Conservation (phyloP, 352 stramenopile genomes). For the Phytophthora sansomeana region DNA sequence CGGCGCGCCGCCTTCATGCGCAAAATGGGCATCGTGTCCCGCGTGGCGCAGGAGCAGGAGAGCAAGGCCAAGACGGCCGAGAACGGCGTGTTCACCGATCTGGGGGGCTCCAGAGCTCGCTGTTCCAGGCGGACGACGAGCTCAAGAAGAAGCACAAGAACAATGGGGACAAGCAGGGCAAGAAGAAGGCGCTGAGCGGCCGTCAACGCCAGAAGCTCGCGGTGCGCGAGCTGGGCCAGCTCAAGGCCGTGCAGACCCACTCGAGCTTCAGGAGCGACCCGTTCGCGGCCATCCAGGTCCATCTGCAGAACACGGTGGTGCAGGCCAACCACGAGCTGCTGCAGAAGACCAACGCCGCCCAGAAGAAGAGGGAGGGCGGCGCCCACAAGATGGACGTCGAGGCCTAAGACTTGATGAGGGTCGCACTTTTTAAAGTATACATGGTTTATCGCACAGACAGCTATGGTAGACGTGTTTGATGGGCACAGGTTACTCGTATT, state of each 20-base stretch:
- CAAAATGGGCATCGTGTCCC: slow-evolving; percentile 87
- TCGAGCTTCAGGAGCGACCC: slow-evolving; percentile 82
- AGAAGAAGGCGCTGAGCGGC: slow-evolving; percentile 76
- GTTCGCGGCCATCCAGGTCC: slow-evolving; percentile 87
- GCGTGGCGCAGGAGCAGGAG: slow-evolving; percentile 64
- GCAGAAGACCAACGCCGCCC: slow-evolving; percentile 44
- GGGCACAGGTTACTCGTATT: no score
- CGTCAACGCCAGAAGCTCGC: slow-evolving; percentile 87
- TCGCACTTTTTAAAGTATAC: slow-evolving; percentile 24
- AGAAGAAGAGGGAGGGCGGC: slow-evolving; percentile 31
- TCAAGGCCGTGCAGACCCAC: slow-evolving; percentile 88
- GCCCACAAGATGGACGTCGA: slow-evolving; percentile 54
- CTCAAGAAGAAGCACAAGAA: slow-evolving; percentile 37
- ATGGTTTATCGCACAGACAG: slow-evolving; percentile 9
- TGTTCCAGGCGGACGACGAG: slow-evolving; percentile 68
- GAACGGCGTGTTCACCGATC: slow-evolving; percentile 71
- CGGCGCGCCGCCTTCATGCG: slow-evolving; percentile 82
- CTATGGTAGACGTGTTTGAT: no score
- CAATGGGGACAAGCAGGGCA: slow-evolving; percentile 27
- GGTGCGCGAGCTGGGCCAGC: slow-evolving; percentile 82
- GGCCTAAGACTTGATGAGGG: slow-evolving; percentile 9
- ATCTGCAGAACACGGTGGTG: slow-evolving; percentile 89
- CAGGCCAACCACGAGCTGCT: slow-evolving; percentile 74
- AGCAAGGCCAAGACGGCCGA: slow-evolving; percentile 53
- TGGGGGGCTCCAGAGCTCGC: slow-evolving; percentile 77